Conservation (phyloP, 148 eudicot species). For the Vaccinium darrowii region DNA sequence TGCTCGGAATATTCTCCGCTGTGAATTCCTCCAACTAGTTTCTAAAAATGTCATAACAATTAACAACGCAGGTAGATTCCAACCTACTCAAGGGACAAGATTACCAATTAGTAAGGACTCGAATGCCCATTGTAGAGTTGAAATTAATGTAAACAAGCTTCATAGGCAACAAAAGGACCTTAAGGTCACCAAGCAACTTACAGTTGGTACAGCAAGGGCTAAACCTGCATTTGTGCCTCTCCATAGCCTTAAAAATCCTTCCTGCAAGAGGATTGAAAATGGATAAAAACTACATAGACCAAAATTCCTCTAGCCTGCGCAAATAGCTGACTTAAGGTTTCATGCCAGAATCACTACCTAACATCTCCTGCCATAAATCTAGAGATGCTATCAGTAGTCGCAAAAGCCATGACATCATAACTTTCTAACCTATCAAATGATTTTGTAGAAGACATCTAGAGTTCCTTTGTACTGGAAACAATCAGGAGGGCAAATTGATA, state of each 20-base stretch:
- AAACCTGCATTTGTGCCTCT: conserved; percentile 97
- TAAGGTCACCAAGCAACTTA: conserved; percentile 34
- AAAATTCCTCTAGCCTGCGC: conserved; percentile 6
- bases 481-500: conserved; percentile 92
- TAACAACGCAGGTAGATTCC: conserved; percentile 79
- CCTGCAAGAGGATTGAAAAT: conserved; percentile 46
- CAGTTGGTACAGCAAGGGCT: conserved; percentile 94
- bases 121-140: neutral
- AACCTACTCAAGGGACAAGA: conserved; percentile 49
- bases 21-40: conserved; percentile 53
- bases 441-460: conserved; percentile 86
- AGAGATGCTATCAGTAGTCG: neutral
- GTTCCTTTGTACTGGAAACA: conserved; percentile 97
- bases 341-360: conserved; percentile 4
- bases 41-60: conserved; percentile 74
- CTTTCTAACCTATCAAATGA: conserved; percentile 73
- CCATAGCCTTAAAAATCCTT: conserved; percentile 84
- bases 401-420: neutral
- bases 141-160: conserved; percentile 7
- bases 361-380: neutral
- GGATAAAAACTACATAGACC: neutral
- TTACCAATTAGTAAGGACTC: neutral
- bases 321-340: neutral
- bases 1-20: conserved; percentile 54
- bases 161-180: neutral